A percentile compares a stretch with the other conserved stretches of the same genome.
These are phyloP conservation scores for Chrysoporthe puriensis DNA, from an alignment of 2,329 filamentous ascomycete species.

Conservation along the genomic window DNA sequence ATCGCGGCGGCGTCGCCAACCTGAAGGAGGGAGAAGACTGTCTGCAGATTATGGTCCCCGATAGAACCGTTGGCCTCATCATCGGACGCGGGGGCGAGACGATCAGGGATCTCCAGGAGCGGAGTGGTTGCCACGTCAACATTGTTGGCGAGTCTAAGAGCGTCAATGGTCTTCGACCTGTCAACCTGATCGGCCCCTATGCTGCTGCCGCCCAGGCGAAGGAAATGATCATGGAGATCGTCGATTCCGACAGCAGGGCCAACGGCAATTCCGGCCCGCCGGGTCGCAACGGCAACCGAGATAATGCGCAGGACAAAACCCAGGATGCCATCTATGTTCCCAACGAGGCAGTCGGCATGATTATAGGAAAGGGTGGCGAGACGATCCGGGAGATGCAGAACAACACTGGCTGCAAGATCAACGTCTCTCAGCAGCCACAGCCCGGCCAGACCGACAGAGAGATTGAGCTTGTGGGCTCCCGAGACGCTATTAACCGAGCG, in stretches of 20 bases:
- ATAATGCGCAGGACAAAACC: slow-evolving; percentile 65
- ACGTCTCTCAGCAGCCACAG: slow-evolving; percentile 80
- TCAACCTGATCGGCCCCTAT: slow-evolving; percentile 83
- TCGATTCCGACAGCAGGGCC: slow-evolving; percentile 79
- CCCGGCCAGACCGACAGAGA: slow-evolving; percentile 80
- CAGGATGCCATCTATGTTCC: slow-evolving; percentile 85
- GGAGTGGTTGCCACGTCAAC: slow-evolving; percentile 93
- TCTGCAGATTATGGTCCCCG: slow-evolving; percentile 92
- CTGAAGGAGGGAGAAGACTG: slow-evolving; percentile 81
- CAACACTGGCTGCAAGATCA: slow-evolving; percentile 89
- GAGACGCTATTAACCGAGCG: slow-evolving; percentile 77
- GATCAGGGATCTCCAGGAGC: slow-evolving; percentile 88
- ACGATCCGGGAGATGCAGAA: slow-evolving; percentile 95
- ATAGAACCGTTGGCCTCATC: slow-evolving; percentile 89
- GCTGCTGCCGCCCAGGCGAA: slow-evolving; percentile 78
- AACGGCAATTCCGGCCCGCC: slow-evolving; percentile 40
- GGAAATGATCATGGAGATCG: slow-evolving; percentile 89
- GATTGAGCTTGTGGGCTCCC: slow-evolving; percentile 80
- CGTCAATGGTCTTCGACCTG: slow-evolving; percentile 83
- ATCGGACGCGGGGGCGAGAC: slow-evolving; percentile 94
- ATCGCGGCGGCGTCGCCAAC: slow-evolving; percentile 42
- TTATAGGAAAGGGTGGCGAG: slow-evolving; percentile 92
- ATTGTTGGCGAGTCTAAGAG: slow-evolving; percentile 94
- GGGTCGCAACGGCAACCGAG: slow-evolving; percentile 44
- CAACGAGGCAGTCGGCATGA: slow-evolving; percentile 93